These are phyloP conservation scores for Fusarium metavorans DNA, from an alignment of 2,329 filamentous ascomycete genomes.

Conservation along the genomic window DNA sequence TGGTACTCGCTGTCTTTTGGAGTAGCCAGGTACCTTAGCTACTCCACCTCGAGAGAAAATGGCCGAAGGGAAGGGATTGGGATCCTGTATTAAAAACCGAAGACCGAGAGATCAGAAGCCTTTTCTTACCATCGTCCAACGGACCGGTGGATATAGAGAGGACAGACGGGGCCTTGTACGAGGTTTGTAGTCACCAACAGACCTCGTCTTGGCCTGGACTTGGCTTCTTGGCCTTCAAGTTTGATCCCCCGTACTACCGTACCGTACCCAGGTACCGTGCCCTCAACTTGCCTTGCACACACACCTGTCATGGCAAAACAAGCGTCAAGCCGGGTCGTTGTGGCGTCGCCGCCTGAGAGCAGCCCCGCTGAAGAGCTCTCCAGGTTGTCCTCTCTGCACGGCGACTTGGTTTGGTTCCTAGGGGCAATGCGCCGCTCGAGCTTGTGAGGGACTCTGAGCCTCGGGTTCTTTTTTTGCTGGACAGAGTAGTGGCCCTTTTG, in stretches of 20 bases:
- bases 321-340: neutral
- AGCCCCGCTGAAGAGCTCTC: neutral
- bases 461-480: neutral
- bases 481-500: neutral
- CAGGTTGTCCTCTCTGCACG: neutral
- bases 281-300: neutral
- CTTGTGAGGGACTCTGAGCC: neutral
- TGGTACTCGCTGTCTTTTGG: neutral
- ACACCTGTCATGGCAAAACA: neutral
- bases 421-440: neutral
- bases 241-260: neutral
- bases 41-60: neutral
- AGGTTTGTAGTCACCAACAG: neutral
- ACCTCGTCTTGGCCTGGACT: neutral
- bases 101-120: neutral
- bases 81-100: neutral
- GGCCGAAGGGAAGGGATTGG: slow-evolving; percentile 1
- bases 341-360: neutral
- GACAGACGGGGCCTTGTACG: neutral
- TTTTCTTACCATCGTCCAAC: neutral
- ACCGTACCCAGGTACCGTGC: neutral
- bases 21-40: neutral
- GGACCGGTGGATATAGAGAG: neutral
- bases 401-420: neutral
- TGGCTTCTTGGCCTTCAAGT: neutral